Percentiles rank a stretch among this genome's conserved stretches.
Conservation (phyloP, 495 filamentous ascomycete species). For the Penicillium salamii region DNA sequence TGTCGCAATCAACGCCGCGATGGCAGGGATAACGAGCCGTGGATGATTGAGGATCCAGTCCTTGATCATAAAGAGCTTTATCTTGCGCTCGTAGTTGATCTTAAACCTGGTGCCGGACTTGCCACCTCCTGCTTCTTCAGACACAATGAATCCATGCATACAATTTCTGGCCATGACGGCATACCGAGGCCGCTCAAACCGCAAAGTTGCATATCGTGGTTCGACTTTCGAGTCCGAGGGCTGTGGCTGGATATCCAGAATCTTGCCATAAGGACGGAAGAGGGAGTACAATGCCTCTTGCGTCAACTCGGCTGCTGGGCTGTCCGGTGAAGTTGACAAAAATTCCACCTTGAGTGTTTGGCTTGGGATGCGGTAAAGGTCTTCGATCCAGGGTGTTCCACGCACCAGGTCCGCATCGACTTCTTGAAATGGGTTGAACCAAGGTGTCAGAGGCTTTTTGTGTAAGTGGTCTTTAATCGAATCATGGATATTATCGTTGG, state of each 20-base stretch:
- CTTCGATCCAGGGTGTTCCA: constrained; percentile 93
- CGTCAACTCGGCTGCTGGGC: constrained; percentile 67
- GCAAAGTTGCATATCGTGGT: constrained; percentile 75
- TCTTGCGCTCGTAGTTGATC: constrained; percentile 75
- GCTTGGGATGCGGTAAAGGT: constrained; percentile 80
- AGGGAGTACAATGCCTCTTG: constrained; percentile 83
- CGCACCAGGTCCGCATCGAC: constrained; percentile 68
- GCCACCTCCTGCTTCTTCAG: constrained; percentile 64
- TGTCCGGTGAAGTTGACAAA: constrained; percentile 62
- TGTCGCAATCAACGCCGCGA: constrained; percentile 77
- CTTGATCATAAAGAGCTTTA: constrained; percentile 72
- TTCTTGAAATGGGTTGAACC: constrained; percentile 80
- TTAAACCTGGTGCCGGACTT: constrained; percentile 70
- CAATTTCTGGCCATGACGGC: constrained; percentile 89
- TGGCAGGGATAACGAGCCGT: constrained; percentile 75
- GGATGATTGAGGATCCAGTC: constrained; percentile 92
- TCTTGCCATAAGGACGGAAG: constrained; percentile 88
- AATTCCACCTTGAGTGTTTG: constrained; percentile 78
- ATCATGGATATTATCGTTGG: constrained; percentile 56
- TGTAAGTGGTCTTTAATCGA: constrained; percentile 54
- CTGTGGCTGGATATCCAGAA: constrained; percentile 75
- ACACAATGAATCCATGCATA: constrained; percentile 77
- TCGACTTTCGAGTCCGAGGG: constrained; percentile 77
- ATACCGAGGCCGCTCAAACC: constrained; percentile 66
- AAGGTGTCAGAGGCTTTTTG: constrained; percentile 74